Evolutionary conservation across 371 early-diverging fungal genomes (phyloP), one percentile per base, ranked within the genome.

Genomic region (Mortierella sp.): DNA sequence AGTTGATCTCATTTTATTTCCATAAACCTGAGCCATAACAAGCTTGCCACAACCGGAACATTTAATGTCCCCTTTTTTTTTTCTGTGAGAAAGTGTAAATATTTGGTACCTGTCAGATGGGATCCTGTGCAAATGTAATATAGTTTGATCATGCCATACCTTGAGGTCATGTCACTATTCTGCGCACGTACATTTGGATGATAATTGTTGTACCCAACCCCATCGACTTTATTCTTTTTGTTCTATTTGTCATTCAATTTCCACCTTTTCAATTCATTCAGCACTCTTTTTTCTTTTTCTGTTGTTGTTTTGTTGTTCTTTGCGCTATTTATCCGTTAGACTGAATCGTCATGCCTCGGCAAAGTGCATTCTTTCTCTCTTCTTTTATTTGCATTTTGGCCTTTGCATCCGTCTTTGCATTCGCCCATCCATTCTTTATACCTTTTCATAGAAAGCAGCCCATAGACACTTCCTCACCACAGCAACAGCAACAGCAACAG

Each of bases 311-410:
- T 24, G 21, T 45, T 45, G 3, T 4, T 62, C 13, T 22, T 55
- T 55, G 55, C 28, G 13, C 6, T 24, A 45, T 24, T 63, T 33
- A 15, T 16, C 15, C 38, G 22, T 36, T 24, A 4, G n/a, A 13
- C 40, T 63, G 36, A 58, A 58, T 47, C 63, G 72, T 47, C 72
- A 76, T 77, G 78, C 78, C 43, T 72, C 58, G 78, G 70, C 65
- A 66, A 55, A 68, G 69, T 43, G 58, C 72, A 19, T 55, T 55
- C 11, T 55, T 55, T 61, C 52, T 61, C 41, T 21, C 48, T 4
- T 9, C 53, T 24, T 24, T 61, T 58, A 50, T 65, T 57, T 58
- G 45, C n/a, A 33, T 60, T 16, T 45, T 73, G 53, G 74, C 55
- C 57, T 43, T 70, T 36, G 53, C 47, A 24, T 67, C 36, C 15